Percentiles rank a stretch among this genome's conserved stretches.
These are phyloP conservation scores for Neonectria sp. DNA, from an alignment of 2,329 filamentous ascomycete genomes.

Conservation along the genomic window DNA sequence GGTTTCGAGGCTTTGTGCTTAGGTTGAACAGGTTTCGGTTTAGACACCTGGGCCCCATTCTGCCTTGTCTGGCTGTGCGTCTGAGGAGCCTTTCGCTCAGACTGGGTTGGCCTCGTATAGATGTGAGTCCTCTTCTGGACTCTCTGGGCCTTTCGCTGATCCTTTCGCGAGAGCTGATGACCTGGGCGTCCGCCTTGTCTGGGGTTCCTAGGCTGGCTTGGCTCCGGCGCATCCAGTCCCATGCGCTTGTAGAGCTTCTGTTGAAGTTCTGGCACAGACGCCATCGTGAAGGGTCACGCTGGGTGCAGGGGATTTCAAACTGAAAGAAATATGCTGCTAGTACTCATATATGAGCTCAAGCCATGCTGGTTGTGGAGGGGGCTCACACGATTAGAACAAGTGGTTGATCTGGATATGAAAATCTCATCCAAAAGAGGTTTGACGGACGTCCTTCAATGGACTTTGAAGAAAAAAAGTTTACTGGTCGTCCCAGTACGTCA, in stretches of 20 bases:
- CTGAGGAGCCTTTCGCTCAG: constrained; percentile 29
- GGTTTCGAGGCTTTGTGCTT: constrained; percentile 21
- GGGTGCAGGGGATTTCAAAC: not conserved
- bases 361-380: not conserved
- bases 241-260: constrained; percentile 57
- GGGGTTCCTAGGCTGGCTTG: constrained; percentile 31
- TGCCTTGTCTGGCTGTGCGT: constrained; percentile 24
- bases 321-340: not conserved
- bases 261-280: constrained; percentile 53
- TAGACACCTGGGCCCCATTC: constrained; percentile 14
- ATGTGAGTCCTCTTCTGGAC: constrained; percentile 69
- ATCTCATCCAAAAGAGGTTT: not conserved
- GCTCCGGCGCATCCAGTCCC: constrained; percentile 51
- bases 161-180: constrained; percentile 65
- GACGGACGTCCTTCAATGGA: not conserved
- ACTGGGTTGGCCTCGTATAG: constrained; percentile 40
- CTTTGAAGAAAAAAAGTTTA: constrained; percentile 22
- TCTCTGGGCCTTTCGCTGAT: constrained; percentile 77
- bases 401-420: not conserved
- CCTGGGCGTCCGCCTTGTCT: constrained; percentile 35
- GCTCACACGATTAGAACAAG: not conserved
- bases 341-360: not conserved
- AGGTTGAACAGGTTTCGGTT: constrained; percentile 10
- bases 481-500: constrained; percentile 12
- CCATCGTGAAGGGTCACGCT: constrained; percentile 26